Evolutionary conservation across 2,329 filamentous ascomycete genomes (phyloP).

Genomic region (Akanthomyces muscarius): DNA sequence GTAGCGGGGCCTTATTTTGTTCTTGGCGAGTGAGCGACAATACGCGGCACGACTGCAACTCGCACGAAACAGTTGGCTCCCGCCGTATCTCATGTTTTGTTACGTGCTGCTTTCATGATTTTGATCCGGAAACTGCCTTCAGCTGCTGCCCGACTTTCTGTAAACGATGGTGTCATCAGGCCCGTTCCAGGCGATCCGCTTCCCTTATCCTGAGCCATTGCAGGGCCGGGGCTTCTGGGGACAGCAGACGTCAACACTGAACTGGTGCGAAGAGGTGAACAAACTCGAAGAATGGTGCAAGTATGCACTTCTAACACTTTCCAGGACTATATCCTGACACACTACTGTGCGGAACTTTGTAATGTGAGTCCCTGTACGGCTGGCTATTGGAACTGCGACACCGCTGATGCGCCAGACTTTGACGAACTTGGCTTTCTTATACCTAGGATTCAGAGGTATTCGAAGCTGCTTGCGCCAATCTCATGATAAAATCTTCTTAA

Average conservation of each 20-base stretch:
- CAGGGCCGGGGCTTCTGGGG: constrained; percentile 55
- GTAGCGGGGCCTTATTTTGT: too few relatives aligned
- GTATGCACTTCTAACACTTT: neutral
- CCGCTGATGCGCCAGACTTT: constrained; percentile 46
- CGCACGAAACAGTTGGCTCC: neutral
- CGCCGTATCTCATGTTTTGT: too few relatives aligned
- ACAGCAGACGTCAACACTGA: constrained; percentile 66
- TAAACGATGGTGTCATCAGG: neutral
- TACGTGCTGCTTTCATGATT: neutral
- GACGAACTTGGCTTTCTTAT: constrained; percentile 80
- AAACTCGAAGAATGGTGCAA: neutral
- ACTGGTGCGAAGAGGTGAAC: constrained; percentile 76
- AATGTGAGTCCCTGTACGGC: constrained; percentile 42
- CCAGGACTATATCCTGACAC: constrained; percentile 63
- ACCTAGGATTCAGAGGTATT: constrained; percentile 71
- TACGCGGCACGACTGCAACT: neutral
- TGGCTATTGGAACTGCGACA: neutral
- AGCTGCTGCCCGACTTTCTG: neutral
- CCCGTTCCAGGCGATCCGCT: constrained; percentile 19
- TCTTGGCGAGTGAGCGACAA: too few relatives aligned
- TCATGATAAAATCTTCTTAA: constrained; percentile 71
- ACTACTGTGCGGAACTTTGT: constrained; percentile 72
- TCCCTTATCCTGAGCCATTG: constrained; percentile 44
- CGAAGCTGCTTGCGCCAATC: constrained; percentile 65
- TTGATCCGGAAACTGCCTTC: neutral